A percentile compares a stretch with the other conserved stretches of the same genome.
These are phyloP conservation scores for Sporothrix dimorphospora DNA, from an alignment of 2,329 filamentous ascomycete genomes.

Conservation along the genomic window DNA sequence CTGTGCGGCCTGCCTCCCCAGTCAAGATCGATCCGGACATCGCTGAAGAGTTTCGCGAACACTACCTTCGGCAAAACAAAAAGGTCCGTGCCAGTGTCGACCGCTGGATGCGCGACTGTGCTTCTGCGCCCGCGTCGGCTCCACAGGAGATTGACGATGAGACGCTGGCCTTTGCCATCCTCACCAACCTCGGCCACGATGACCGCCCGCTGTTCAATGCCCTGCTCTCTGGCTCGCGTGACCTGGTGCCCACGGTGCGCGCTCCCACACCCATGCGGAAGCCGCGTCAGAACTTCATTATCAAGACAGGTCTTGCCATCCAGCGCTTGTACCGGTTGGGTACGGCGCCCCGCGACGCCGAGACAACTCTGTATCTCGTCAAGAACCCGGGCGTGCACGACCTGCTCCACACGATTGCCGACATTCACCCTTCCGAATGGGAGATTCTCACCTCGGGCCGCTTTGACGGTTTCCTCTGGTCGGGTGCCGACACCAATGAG, in stretches of 20 bases:
- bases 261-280: constrained; percentile 71
- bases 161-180: constrained; percentile 88
- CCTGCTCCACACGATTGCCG: constrained; percentile 81
- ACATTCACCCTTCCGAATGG: constrained; percentile 93
- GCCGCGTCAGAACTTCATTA: constrained; percentile 71
- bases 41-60: constrained; percentile 87
- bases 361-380: constrained; percentile 82
- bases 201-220: constrained; percentile 83
- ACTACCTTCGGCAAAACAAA: constrained; percentile 88
- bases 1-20: constrained; percentile 61
- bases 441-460: constrained; percentile 91
- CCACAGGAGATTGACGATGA: constrained; percentile 93
- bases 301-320: constrained; percentile 75
- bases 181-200: constrained; percentile 78
- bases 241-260: constrained; percentile 59
- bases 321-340: constrained; percentile 82
- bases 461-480: constrained; percentile 95
- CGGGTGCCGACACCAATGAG: constrained; percentile 79
- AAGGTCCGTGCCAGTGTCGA: constrained; percentile 92
- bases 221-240: constrained; percentile 65
- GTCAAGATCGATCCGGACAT: constrained; percentile 89
- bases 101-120: constrained; percentile 82
- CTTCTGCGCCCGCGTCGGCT: constrained; percentile 71
- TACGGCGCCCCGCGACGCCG: constrained; percentile 77
- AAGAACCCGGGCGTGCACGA: constrained; percentile 82